Conservation (phyloP, 1,139 yeast species). For the Williopsis jadinii region DNA sequence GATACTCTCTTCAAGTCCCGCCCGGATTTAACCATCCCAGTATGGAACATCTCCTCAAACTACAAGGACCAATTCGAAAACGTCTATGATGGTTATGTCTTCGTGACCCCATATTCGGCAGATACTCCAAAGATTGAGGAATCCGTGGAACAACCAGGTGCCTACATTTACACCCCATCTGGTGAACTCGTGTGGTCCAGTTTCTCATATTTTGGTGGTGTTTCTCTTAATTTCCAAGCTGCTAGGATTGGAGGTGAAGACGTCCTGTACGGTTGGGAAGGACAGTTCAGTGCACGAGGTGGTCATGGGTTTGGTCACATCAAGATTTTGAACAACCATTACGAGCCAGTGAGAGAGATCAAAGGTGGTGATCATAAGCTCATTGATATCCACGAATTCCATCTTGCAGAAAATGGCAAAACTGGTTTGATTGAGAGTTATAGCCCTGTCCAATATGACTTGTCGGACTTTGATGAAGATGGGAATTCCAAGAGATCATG, state of each 20-base stretch:
- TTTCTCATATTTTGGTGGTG: constrained; percentile 26
- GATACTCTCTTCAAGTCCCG: constrained; percentile 26
- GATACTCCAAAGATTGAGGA: background rate
- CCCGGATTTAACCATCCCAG: constrained; percentile 31
- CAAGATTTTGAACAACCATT: constrained; percentile 24
- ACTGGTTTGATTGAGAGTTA: constrained; percentile 28
- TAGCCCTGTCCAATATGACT: constrained; percentile 27
- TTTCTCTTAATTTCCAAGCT: constrained; percentile 32
- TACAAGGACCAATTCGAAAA: constrained; percentile 18
- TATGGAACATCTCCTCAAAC: constrained; percentile 27
- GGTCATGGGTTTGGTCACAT: constrained; percentile 36
- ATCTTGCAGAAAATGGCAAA: constrained; percentile 23
- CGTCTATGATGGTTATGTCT: background rate
- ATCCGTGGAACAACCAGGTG: background rate
- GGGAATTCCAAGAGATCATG: constrained; percentile 16
- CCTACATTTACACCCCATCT: constrained; percentile 28
- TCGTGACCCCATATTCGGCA: background rate
- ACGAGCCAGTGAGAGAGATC: background rate
- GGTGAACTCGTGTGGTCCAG: constrained; percentile 35
- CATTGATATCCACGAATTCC: constrained; percentile 31
- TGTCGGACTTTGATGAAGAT: constrained; percentile 28
- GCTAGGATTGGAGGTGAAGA: constrained; percentile 25
- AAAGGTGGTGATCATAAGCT: background rate
- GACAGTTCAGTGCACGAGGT: constrained; percentile 28
- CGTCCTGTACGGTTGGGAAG: constrained; percentile 29